Evolutionary conservation across 2,329 filamentous ascomycete genomes (phyloP).

Genomic region (Tolypocladium amazonense): DNA sequence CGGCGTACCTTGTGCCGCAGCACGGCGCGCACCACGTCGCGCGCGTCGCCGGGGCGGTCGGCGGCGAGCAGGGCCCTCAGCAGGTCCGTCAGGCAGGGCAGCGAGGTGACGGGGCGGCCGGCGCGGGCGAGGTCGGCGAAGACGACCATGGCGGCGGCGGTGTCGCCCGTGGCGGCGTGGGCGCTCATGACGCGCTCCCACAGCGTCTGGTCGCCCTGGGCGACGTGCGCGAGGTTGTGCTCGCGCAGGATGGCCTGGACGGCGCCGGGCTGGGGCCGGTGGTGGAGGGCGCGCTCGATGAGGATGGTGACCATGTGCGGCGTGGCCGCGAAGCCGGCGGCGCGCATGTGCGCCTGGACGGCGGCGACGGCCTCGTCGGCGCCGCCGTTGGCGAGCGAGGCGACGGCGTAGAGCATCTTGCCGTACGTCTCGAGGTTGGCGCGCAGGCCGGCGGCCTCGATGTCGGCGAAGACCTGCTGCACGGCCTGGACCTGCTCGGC

Average conservation of each 20-base stretch:
- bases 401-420: slow-evolving; percentile 52
- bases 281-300: slow-evolving; percentile 57
- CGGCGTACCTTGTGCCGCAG: slow-evolving; percentile 15
- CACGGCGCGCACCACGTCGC: slow-evolving; percentile 19
- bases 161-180: slow-evolving; percentile 45
- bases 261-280: slow-evolving; percentile 48
- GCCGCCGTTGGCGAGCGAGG: slow-evolving; percentile 22
- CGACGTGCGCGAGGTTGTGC: slow-evolving; percentile 28
- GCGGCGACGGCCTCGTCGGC: slow-evolving; percentile 41
- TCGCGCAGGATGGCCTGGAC: slow-evolving; percentile 52
- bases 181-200: slow-evolving; percentile 63
- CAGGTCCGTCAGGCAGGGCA: slow-evolving; percentile 32
- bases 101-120: slow-evolving; percentile 28
- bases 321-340: slow-evolving; percentile 39
- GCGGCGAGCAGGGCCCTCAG: slow-evolving; percentile 20
- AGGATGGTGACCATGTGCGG: slow-evolving; percentile 67
- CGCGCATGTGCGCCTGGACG: slow-evolving; percentile 53
- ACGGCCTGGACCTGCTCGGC: slow-evolving; percentile 43
- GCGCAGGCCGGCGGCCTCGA: slow-evolving; percentile 45
- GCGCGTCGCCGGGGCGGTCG: slow-evolving; percentile 15
- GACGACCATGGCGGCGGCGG: slow-evolving; percentile 35
- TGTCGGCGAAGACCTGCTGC: slow-evolving; percentile 41
- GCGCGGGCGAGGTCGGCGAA: slow-evolving; percentile 32
- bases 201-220: slow-evolving; percentile 46
- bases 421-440: slow-evolving; percentile 55